Base-by-base conservation (phyloP, 2,329 filamentous ascomycete species). In the Curvularia eragrostidis region DNA sequence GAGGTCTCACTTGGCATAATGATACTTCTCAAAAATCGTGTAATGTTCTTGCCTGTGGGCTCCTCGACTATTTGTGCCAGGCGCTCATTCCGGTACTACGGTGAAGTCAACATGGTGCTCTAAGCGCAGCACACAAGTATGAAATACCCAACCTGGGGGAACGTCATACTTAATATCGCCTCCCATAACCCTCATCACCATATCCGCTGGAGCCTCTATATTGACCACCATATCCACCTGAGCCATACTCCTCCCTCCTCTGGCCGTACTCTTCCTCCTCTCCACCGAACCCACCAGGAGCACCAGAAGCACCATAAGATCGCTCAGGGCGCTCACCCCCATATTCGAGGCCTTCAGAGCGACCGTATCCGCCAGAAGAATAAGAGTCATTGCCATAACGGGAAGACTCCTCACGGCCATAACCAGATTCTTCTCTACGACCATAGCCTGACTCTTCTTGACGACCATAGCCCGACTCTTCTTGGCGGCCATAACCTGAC, bases 161-260 rank as follows among this genome's bases (percentile, higher is more conserved):
- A 30, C 44, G 30, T 42, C 30, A 54, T 50, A 8, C 34, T 47
- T 53, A 69, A 47, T 69, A 69, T 43, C 65, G 60, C 38, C 64
- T 52, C 38, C 53, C 62, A 48, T 67, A 69, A 2, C 63, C 59
- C 39, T 69, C 63, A 13, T 68, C 60, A 6, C 63, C 68, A 23
- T 67, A 64, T 43, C 49, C 48, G n/a, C 52, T 15, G 15, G 43
- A 53, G 18, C 65, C 62, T 26, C 64, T 60, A 48, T 57, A 62
- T 19, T 18, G n/a, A 15, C 62, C 62, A 15, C 47, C 47, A 38
- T 36, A 48, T 18, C 47, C 24, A 18, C 58, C 60, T 24, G 59
- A 65, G 19, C 68, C 63, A 56, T 61, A 47, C 43, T 69, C 54
- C 28, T 67, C 63, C 46, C 63, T 62, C 15, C 59, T 42, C 24